Base-by-base conservation (phyloP, 768 basidiomycete genomes). In the Gyrodon lividus region DNA sequence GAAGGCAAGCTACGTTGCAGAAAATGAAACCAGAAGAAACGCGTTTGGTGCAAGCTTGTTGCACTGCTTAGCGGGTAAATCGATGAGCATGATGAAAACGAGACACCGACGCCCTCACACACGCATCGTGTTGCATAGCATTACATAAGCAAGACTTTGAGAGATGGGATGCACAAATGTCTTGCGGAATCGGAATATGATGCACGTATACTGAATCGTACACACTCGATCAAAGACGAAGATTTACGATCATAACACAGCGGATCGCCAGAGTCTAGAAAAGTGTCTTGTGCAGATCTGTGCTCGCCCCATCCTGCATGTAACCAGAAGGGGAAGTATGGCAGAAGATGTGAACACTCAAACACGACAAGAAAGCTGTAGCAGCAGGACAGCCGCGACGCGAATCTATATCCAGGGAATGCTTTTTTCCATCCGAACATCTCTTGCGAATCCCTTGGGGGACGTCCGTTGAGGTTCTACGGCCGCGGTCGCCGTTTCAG, bases 91-190 rank as follows among this genome's bases (percentile, higher is more conserved):
- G 54, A 49, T 43, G 50, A 8, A 40, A 34, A 46, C 44, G 13
- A 20, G 16, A 28, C 19, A 16, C 44, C 4, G 30, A 30, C 19
- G 28, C 48, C 50, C 26, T 28, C 48, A 43, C 41, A 30, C 48
- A 51, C 48, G 30, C 40, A 37, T 53, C 56, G 48, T 56, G 58
- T 48, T 43, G 35, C 55, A 55, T 39, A 14, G 14, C 6, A 42
- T 68, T 58, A 70, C 37, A 40, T 67, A 68, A 67, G 26, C 45
- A 5, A 33, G 12, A 16, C 2, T 10, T 30, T n/a, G n/a, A n/a
- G n/a, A n/a, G n/a, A n/a, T n/a, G n/a, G n/a, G n/a, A n/a, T n/a
- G n/a, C n/a, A n/a, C n/a, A n/a, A n/a, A n/a, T n/a, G n/a, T n/a
- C n/a, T n/a, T 2, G 10, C 7, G 28, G 28, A 28, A 28, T 28